Evolutionary conservation across 2,329 filamentous ascomycete species (phyloP).

Genomic region (Penicillium sp.): DNA sequence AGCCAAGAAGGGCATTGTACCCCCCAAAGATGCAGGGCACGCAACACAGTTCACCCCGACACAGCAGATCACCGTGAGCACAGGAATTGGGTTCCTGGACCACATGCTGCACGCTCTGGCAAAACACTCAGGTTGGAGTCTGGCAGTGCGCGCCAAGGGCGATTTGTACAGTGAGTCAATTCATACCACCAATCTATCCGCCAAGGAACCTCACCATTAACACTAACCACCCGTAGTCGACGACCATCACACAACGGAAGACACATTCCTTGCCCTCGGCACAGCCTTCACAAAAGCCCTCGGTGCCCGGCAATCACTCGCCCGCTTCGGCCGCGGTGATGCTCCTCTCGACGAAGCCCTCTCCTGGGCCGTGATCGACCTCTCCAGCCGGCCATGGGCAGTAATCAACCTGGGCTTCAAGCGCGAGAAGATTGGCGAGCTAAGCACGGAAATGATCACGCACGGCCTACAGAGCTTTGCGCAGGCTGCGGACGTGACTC

Average conservation of each 20-base stretch:
- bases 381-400: constrained; percentile 83
- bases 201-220: background rate
- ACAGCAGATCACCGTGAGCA: constrained; percentile 82
- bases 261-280: constrained; percentile 87
- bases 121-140: constrained; percentile 92
- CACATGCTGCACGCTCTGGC: constrained; percentile 97
- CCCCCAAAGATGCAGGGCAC: constrained; percentile 55
- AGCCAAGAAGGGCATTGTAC: constrained; percentile 43
- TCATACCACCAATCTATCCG: background rate
- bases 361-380: constrained; percentile 86
- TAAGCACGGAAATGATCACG: constrained; percentile 94
- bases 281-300: constrained; percentile 77
- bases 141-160: constrained; percentile 75
- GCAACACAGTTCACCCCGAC: constrained; percentile 78
- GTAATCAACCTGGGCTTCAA: constrained; percentile 78
- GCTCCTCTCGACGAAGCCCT: constrained; percentile 92
- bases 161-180: constrained; percentile 74
- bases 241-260: constrained; percentile 97
- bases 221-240: constrained; percentile 59
- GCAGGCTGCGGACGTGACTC: constrained; percentile 79
- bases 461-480: constrained; percentile 95
- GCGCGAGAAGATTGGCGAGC: constrained; percentile 87
- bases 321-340: constrained; percentile 87
- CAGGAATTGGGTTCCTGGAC: constrained; percentile 94
- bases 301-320: constrained; percentile 70